phyloP scores from a whole-genome alignment of 1,284 basidiomycete genomes.

The Microbotryomycetes sp. region DNA sequence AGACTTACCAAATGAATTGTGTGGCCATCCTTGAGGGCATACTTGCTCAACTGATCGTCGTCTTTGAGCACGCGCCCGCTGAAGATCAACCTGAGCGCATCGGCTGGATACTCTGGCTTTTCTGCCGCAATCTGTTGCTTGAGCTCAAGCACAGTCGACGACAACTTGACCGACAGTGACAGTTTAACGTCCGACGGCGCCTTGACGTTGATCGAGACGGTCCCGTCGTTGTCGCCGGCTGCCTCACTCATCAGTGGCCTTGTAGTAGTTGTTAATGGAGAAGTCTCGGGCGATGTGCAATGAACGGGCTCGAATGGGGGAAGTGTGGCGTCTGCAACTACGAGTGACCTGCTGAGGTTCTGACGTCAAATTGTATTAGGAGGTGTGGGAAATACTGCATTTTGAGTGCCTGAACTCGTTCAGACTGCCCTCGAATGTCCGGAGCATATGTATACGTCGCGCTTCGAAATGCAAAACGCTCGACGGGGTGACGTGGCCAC shows the following conservation, averaged over 20 bases:
- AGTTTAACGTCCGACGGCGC: conserved; percentile 35
- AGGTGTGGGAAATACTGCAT: too few species aligned
- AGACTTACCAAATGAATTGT: conserved; percentile 31
- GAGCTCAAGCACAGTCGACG: conserved; percentile 34
- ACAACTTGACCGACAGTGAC: conserved; percentile 24
- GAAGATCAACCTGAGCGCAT: conserved; percentile 35
- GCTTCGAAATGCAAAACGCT: too few species aligned
- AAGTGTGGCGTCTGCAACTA: too few species aligned
- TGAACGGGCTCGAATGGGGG: too few species aligned
- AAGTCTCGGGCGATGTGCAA: too few species aligned
- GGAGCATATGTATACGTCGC: too few species aligned
- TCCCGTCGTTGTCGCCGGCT: conserved; percentile 4
- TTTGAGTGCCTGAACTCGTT: too few species aligned
- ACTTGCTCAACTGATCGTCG: conserved; percentile 33
- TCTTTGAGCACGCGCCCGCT: conserved; percentile 37
- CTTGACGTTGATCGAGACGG: conserved; percentile 35
- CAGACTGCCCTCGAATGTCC: too few species aligned
- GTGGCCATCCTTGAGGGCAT: conserved; percentile 35
- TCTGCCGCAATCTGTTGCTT: conserved; percentile 32
- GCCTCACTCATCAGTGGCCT: neutral
- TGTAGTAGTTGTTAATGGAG: too few species aligned
- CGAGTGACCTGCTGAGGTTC: too few species aligned
- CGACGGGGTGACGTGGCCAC: too few species aligned
- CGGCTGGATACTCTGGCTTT: conserved; percentile 25
- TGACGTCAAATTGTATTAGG: too few species aligned